Conservation (phyloP, 176 grass and related monocot species). For the Sorghum bicolor region Sorghum_bicolor_NCBIv3 NC_012870.2:64029001-64029500, state of each 20-base stretch:
- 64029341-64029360: background rate
- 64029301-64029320: background rate
- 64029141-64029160: background rate
- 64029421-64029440: background rate
- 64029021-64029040: background rate
- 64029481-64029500: slow-evolving; percentile 82
- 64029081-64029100: background rate
- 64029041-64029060: background rate
- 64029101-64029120: background rate
- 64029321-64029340: background rate
- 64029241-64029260: background rate
- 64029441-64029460: background rate
- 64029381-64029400: background rate
- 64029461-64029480: slow-evolving; percentile 17
- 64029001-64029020: background rate
- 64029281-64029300: background rate
- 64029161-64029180: too few species aligned
- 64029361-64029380: background rate
- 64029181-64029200: too few species aligned
- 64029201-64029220: background rate
- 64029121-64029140: background rate
- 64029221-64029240: background rate
- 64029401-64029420: background rate
- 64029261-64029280: background rate
- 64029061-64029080: background rate